Conservation (phyloP, 1,139 yeast species). For the Geotrichum klebahnii region DNA sequence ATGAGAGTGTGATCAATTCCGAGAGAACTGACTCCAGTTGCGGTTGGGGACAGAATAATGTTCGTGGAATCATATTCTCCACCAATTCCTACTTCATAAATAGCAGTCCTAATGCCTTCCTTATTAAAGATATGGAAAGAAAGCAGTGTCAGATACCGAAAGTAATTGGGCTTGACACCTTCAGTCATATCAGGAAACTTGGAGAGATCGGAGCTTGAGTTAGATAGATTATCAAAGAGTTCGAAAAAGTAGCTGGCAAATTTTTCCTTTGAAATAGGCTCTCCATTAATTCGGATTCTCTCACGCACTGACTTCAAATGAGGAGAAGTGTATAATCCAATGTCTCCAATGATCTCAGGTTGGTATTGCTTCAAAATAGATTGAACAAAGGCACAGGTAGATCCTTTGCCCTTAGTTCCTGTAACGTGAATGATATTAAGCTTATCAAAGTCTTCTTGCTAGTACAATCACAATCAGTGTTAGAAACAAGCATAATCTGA, state of each 20-base stretch:
- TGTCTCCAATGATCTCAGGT: constrained; percentile 42
- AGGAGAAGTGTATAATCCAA: constrained; percentile 93
- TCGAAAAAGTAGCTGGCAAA: constrained; percentile 90
- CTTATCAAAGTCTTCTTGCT: constrained; percentile 53
- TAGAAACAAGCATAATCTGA: not conserved
- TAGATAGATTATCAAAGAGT: constrained; percentile 77
- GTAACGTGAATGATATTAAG: constrained; percentile 86
- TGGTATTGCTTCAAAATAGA: constrained; percentile 67
- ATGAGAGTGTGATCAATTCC: constrained; percentile 92
- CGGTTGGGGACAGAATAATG: constrained; percentile 72
- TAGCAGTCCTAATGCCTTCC: constrained; percentile 88
- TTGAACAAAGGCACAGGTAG: constrained; percentile 92
- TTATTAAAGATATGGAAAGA: constrained; percentile 86
- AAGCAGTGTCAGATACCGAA: constrained; percentile 80
- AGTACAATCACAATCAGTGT: constrained; percentile 40
- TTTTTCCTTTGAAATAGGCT: constrained; percentile 72
- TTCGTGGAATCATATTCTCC: constrained; percentile 96
- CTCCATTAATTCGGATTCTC: constrained; percentile 81
- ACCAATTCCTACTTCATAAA: constrained; percentile 97
- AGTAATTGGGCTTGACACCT: constrained; percentile 83
- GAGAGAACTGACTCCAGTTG: constrained; percentile 77
- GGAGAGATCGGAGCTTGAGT: constrained; percentile 52
- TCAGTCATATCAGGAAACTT: constrained; percentile 71
- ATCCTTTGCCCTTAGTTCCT: constrained; percentile 98
- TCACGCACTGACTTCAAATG: constrained; percentile 92